A percentile compares a stretch with the other conserved stretches of the same genome.
Conservation (phyloP, 371 early-diverging fungal species). For the Apophysomyces variabilis region DNA sequence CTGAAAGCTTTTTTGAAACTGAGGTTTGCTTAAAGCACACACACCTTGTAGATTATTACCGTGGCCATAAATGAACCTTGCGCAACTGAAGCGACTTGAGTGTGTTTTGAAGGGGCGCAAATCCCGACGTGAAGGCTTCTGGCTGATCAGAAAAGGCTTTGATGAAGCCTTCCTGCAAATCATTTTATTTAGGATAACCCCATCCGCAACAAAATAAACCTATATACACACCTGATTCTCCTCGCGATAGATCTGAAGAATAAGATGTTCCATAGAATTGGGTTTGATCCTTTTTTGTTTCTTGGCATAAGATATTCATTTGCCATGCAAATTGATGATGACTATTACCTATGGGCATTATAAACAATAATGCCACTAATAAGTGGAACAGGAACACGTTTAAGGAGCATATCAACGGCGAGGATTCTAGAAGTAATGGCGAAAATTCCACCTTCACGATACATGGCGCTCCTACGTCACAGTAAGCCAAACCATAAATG, state of each 20-base stretch:
- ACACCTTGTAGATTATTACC: conserved; percentile 39
- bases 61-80: conserved; percentile 89
- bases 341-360: conserved; percentile 79
- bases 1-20: conserved; percentile 64
- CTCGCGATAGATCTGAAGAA: conserved; percentile 80
- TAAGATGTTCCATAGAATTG: conserved; percentile 87
- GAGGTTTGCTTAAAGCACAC: background rate
- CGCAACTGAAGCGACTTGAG: conserved; percentile 82
- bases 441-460: conserved; percentile 88
- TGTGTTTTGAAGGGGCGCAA: conserved; percentile 86
- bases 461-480: conserved; percentile 61
- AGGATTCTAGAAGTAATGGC: conserved; percentile 90
- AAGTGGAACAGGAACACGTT: conserved; percentile 74
- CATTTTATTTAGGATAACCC: background rate
- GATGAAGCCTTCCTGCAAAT: conserved; percentile 78
- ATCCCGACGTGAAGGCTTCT: conserved; percentile 73
- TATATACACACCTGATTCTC: conserved; percentile 63
- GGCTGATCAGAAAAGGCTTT: conserved; percentile 95
- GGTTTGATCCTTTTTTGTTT: conserved; percentile 62
- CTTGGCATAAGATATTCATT: background rate
- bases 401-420: conserved; percentile 92
- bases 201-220: background rate
- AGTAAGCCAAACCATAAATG: background rate
- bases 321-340: too few species aligned
- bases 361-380: conserved; percentile 89